These are phyloP conservation scores for Ogataea pignaliae DNA, from an alignment of 805 yeast species.

Conservation along the genomic window DNA sequence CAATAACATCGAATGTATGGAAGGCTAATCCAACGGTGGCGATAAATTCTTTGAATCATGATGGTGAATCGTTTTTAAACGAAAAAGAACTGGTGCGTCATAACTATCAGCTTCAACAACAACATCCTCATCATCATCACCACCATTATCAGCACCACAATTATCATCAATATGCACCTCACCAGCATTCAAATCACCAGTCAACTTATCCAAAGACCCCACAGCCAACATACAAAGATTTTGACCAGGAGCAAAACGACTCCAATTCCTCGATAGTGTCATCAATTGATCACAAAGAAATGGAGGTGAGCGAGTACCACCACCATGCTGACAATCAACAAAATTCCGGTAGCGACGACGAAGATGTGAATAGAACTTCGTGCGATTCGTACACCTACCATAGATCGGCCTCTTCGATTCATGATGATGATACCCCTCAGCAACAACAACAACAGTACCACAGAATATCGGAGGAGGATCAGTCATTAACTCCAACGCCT, in stretches of 20 bases:
- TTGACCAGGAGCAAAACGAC: conserved; percentile 10
- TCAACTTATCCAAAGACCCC: conserved; percentile 17
- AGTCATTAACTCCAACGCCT: background rate
- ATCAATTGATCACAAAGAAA: too few species aligned
- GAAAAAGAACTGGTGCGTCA: conserved; percentile 1
- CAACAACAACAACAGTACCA: too few species aligned
- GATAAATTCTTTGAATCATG: conserved; percentile 6
- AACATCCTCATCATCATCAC: background rate
- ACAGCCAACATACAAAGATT: conserved; percentile 6
- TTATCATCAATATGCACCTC: background rate
- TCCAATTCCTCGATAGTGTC: background rate
- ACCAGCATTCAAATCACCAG: background rate
- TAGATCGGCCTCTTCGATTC: too few species aligned
- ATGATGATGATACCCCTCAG: conserved; percentile 10
- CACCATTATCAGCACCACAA: background rate
- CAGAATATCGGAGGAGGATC: background rate
- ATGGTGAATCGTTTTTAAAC: background rate
- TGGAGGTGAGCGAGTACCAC: too few species aligned
- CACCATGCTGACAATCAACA: too few species aligned
- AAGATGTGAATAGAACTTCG: too few species aligned
- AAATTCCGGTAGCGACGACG: too few species aligned
- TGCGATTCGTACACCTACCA: too few species aligned
- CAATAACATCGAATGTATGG: conserved; percentile 3
- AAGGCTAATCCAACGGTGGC: conserved; percentile 10
- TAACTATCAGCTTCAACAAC: background rate